Evolutionary conservation across 2,329 filamentous ascomycete species (phyloP), one percentile per base, ranked within the genome.

Genomic region (Aureobasidium sp.): DNA sequence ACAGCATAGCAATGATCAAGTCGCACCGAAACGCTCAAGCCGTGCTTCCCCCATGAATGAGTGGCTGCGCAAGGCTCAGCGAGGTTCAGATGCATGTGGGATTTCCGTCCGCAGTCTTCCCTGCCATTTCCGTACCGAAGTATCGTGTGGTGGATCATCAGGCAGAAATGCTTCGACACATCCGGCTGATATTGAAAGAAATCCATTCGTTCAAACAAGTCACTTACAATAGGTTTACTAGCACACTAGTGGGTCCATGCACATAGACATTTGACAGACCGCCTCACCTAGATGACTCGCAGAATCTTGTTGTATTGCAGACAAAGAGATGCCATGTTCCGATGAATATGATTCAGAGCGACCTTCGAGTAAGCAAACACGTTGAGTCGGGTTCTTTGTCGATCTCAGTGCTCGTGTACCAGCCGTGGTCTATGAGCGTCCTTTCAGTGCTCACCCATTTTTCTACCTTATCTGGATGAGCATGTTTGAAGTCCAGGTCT

Each of bases 401-500:
- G 4, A 29, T 60, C 42, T 71, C 70, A 20, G 66, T 66, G 57
- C 76, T 69, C 20, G 65, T 67, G 65, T 79, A 79, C 75, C 76
- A 77, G 1, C 72, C 75, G 9, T 69, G 73, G n/a, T 71, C 64
- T 10, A 74, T 65, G 61, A 80, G 65, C 12, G 63, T 63, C n/a
- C 63, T 62, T 62, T 80, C 78, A n/a, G 75, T 75, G 5, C 69
- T 64, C 55, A 64, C 66, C 78, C 78, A 80, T 39, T 75, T 72
- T 10, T 64, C 57, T 5, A 78, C 62, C 66, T 78, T 79, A 46
- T 73, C 74, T 0, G 69, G 67, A 42, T 66, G 51, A 13, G 64
- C 63, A 6, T 72, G 73, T 66, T 80, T 80, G 66, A 77, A 71
- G 62, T 80, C 78, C 6, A 80, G 70, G 66, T 80, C 78, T 0